These are phyloP conservation scores for Rhizopus stolonifer DNA, from an alignment of 371 early-diverging fungal species.

Conservation along the genomic window DNA sequence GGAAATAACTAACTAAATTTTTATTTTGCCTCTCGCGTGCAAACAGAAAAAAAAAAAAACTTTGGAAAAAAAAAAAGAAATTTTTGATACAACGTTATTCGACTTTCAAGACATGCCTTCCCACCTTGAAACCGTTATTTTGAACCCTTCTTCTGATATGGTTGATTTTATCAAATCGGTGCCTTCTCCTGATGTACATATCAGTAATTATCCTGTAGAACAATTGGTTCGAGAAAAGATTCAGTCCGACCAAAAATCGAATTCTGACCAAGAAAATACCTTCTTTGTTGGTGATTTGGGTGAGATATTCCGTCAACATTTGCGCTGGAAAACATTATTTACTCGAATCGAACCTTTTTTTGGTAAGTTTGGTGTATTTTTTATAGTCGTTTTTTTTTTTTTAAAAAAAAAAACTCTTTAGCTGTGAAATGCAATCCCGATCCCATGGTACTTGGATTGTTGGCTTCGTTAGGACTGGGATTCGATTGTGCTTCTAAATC, in stretches of 20 bases:
- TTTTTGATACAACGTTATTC: not conserved
- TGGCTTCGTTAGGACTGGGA: slow-evolving; percentile 82
- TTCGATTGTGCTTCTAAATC: slow-evolving; percentile 91
- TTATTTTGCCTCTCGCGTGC: not conserved
- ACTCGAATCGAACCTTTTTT: slow-evolving; percentile 95
- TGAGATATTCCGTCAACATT: slow-evolving; percentile 82
- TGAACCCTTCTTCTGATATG: slow-evolving; percentile 21
- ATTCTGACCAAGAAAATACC: slow-evolving; percentile 78
- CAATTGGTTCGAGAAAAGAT: slow-evolving; percentile 36
- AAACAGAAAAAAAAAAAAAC: not conserved
- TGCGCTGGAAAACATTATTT: slow-evolving; percentile 76
- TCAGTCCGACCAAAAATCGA: slow-evolving; percentile 45
- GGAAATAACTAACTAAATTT: not conserved
- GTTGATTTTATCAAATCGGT: slow-evolving; percentile 11
- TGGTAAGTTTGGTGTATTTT: slow-evolving; percentile 51
- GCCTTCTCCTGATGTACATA: slow-evolving; percentile 23
- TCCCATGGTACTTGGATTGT: slow-evolving; percentile 77
- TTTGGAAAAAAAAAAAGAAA: no score
- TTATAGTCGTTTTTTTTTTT: slow-evolving; percentile 8
- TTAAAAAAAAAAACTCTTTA: slow-evolving; percentile 19
- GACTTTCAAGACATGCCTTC: slow-evolving; percentile 25
- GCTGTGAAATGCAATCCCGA: slow-evolving; percentile 98
- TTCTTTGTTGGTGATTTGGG: slow-evolving; percentile 94
- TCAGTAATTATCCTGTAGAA: slow-evolving; percentile 33
- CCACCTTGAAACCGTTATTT: slow-evolving; percentile 34